These are phyloP conservation scores for Pharus latifolius DNA, from an alignment of 176 grass and related monocot species.

Conservation along the genomic window DNA sequence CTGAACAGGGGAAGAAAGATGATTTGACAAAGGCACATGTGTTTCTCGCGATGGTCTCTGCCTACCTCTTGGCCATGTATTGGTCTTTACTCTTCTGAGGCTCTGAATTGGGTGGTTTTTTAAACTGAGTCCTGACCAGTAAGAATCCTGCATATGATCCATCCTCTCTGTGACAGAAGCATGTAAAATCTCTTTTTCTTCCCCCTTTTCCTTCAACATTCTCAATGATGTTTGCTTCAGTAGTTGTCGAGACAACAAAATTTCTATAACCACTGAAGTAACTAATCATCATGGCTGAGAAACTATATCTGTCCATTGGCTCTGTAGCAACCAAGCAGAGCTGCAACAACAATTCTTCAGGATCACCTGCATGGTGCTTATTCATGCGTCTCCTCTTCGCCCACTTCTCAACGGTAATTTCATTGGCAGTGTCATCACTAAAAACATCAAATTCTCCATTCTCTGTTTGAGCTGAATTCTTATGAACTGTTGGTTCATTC, in stretches of 20 bases:
- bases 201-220: conserved; percentile 23
- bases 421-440: conserved; percentile 4
- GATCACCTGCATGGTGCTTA: conserved; percentile 7
- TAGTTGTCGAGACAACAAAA: conserved; percentile 20
- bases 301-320: conserved; percentile 46
- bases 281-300: conserved; percentile 27
- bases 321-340: conserved; percentile 47
- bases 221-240: conserved; percentile 9
- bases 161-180: background rate
- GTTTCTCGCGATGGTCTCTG: conserved; percentile 10
- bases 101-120: background rate
- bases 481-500: conserved; percentile 16
- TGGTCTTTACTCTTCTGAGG: background rate
- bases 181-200: conserved; percentile 16
- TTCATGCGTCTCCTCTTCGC: background rate
- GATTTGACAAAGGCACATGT: background rate
- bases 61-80: background rate
- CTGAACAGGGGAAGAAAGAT: background rate
- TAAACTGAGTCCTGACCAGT: conserved; percentile 46
- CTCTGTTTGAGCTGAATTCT: conserved; percentile 27
- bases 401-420: background rate
- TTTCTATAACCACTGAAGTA: conserved; percentile 82
- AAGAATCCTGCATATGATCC: conserved; percentile 65
- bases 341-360: conserved; percentile 35
- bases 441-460: conserved; percentile 31